phyloP scores from a whole-genome alignment of 164 flowering plant genomes.

The Berberis vulgaris region DNA sequence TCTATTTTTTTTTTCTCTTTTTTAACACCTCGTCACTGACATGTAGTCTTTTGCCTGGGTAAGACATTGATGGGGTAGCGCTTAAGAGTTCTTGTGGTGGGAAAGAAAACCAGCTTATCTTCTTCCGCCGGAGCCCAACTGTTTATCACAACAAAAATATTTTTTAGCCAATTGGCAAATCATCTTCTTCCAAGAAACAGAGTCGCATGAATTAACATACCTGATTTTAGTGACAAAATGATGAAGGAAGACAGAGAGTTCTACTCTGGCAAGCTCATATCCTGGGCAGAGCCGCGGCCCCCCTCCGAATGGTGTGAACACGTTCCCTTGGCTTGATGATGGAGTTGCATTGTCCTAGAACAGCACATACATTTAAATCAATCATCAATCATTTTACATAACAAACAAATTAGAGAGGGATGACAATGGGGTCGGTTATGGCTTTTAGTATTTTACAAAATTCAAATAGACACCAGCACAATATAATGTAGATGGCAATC shows the following conservation, averaged over 20 bases:
- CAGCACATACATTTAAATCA: background rate
- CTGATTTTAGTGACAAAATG: conserved; percentile 68
- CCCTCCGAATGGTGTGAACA: conserved; percentile 86
- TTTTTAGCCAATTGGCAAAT: background rate
- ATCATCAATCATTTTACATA: no score
- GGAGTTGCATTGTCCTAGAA: conserved; percentile 27
- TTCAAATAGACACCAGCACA: no score
- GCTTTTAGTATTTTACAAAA: no score
- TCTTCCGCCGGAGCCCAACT: conserved; percentile 84
- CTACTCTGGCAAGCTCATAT: conserved; percentile 79
- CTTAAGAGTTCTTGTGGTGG: conserved; percentile 87
- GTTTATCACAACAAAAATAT: conserved; percentile 6
- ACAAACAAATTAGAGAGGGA: no score
- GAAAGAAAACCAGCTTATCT: conserved; percentile 89
- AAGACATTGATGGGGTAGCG: conserved; percentile 64
- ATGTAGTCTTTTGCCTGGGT: conserved; percentile 10
- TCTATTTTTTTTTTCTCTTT: no score
- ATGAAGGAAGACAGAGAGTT: conserved; percentile 83
- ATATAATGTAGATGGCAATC: no score
- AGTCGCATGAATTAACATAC: conserved; percentile 19
- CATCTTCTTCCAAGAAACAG: background rate
- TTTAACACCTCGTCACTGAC: no score
- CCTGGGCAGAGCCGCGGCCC: conserved; percentile 95
- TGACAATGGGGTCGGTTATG: no score
- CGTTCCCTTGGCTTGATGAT: conserved; percentile 23